These are phyloP conservation scores for Hypoxylon sp. DNA, from an alignment of 2,329 filamentous ascomycete genomes.

Conservation along the genomic window DNA sequence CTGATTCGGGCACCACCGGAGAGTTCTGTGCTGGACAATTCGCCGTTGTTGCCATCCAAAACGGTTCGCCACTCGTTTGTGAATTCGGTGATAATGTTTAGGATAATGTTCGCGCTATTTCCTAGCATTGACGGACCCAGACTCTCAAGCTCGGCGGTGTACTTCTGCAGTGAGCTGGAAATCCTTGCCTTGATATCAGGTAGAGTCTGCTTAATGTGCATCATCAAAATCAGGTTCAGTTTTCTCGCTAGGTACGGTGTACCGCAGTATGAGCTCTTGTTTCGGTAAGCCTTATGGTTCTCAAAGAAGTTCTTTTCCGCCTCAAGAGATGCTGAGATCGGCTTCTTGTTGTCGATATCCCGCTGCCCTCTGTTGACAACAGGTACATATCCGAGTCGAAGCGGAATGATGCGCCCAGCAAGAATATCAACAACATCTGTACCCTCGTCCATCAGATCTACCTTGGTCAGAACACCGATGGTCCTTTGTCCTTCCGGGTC, in stretches of 20 bases:
- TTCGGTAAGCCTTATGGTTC: conserved; percentile 97
- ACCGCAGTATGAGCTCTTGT: conserved; percentile 98
- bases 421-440: conserved; percentile 99
- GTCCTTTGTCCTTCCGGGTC: conserved; percentile 98
- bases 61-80: conserved; percentile 98
- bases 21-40: conserved; percentile 93
- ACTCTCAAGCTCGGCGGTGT: conserved; percentile 82
- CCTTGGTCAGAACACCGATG: conserved; percentile 98
- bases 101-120: conserved; percentile 94
- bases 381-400: conserved; percentile 94
- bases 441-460: conserved; percentile 98
- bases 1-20: conserved; percentile 98
- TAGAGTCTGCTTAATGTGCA: conserved; percentile 99
- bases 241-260: conserved; percentile 97
- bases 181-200: conserved; percentile 99
- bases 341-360: conserved; percentile 98
- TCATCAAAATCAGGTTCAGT: conserved; percentile 98
- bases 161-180: conserved; percentile 93
- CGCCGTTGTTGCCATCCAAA: conserved; percentile 95
- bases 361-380: conserved; percentile 98
- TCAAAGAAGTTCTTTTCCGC: conserved; percentile 98
- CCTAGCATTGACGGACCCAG: conserved; percentile 95
- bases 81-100: conserved; percentile 99
- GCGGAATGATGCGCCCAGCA: conserved; percentile 94
- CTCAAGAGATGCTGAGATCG: conserved; percentile 90